Evolutionary conservation across 2,329 filamentous ascomycete genomes (phyloP).

Genomic region (Byssochlamys sp.): DNA sequence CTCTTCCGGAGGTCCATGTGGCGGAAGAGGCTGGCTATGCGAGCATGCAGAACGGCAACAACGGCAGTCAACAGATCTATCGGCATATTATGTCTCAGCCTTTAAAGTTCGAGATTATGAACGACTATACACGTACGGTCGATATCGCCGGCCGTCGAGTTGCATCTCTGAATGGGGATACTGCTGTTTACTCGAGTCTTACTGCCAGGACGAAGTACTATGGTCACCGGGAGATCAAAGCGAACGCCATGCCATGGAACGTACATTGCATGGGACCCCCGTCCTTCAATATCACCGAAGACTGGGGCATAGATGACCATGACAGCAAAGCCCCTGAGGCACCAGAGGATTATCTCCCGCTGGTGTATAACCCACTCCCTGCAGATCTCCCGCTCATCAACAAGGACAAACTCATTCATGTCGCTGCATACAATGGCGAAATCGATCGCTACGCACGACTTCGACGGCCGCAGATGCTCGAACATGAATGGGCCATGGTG

Average conservation of each 20-base stretch:
- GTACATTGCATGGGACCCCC: too few relatives aligned
- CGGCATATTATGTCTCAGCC: conserved; percentile 19
- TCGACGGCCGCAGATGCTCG: neutral
- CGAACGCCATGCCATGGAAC: neutral
- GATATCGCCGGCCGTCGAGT: conserved; percentile 9
- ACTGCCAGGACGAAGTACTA: conserved; percentile 1
- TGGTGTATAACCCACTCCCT: neutral
- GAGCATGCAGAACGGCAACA: conserved; percentile 10
- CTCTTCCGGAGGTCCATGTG: conserved; percentile 32
- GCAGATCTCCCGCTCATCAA: neutral
- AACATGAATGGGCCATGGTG: neutral
- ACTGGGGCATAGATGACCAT: neutral
- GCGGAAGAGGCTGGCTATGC: conserved; percentile 30
- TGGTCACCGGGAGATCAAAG: neutral
- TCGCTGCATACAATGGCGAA: neutral
- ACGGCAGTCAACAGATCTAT: conserved; percentile 18
- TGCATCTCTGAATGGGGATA: conserved; percentile 27
- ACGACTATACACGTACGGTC: conserved; percentile 24
- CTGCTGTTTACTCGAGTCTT: conserved; percentile 20
- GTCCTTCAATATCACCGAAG: neutral
- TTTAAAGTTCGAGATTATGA: conserved; percentile 24
- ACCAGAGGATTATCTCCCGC: neutral
- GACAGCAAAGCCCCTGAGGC: neutral
- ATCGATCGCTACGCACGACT: neutral
- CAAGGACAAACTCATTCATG: neutral